phyloP scores from a whole-genome alignment of 1,284 basidiomycete genomes.

The Kwoniella shivajii region DNA sequence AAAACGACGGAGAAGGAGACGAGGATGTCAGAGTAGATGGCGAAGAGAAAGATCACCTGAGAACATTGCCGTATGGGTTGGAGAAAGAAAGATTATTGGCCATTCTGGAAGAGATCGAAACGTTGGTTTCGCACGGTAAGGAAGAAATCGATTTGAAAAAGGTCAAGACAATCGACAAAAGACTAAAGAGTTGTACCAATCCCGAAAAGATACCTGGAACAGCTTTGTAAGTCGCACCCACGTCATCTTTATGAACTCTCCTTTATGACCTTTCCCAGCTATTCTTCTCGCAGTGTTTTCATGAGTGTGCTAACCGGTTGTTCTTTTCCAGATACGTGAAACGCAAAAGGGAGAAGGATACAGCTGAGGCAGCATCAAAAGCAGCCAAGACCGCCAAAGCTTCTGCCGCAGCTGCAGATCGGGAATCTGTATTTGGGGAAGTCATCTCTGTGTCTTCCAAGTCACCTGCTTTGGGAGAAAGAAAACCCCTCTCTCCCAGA shows the following conservation, averaged over 20 bases:
- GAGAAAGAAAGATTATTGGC: constrained; percentile 47
- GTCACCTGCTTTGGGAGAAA: neutral
- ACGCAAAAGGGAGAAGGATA: constrained; percentile 51
- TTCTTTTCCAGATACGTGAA: constrained; percentile 49
- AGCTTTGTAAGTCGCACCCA: constrained; percentile 54
- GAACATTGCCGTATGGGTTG: constrained; percentile 32
- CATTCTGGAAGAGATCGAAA: constrained; percentile 62
- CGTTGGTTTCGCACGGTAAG: constrained; percentile 63
- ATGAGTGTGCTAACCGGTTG: too few relatives aligned
- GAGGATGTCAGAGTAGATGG: constrained; percentile 3
- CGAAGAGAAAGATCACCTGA: neutral
- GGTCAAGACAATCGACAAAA: constrained; percentile 81
- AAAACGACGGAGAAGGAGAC: neutral
- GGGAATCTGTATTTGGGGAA: constrained; percentile 41
- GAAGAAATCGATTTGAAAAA: constrained; percentile 70
- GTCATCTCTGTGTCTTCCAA: constrained; percentile 13
- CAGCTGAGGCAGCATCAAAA: constrained; percentile 33
- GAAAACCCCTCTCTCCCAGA: constrained; percentile 27
- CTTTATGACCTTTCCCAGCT: neutral
- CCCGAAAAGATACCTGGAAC: constrained; percentile 89
- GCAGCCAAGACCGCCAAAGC: constrained; percentile 41
- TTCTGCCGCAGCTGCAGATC: constrained; percentile 20
- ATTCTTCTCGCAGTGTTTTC: neutral
- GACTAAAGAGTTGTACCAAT: constrained; percentile 83
- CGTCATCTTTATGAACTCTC: neutral